phyloP scores from a whole-genome alignment of 2,329 filamentous ascomycete genomes.

The Talaromyces marneffei region DNA sequence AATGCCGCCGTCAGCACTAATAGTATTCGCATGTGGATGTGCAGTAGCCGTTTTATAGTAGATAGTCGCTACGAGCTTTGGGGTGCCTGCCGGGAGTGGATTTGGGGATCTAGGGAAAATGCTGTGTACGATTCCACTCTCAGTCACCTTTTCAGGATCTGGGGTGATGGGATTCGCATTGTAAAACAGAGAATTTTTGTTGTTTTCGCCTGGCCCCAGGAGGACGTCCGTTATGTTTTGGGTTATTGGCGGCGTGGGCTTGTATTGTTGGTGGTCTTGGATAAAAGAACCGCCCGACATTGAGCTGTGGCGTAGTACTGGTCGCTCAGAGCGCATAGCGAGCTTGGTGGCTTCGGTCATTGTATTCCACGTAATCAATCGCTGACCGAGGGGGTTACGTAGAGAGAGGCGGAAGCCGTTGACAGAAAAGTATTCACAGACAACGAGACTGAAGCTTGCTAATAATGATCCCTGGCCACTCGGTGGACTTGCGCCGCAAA shows the following conservation, averaged over 20 bases:
- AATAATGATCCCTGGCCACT: neutral
- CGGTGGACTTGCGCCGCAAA: neutral
- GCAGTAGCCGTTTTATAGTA: conserved; percentile 44
- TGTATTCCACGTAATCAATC: neutral
- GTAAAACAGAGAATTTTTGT: conserved; percentile 20
- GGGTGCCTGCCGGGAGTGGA: conserved; percentile 34
- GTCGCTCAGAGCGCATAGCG: conserved; percentile 32
- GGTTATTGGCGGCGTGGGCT: conserved; percentile 30
- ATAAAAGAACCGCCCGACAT: conserved; percentile 42
- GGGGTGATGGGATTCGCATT: conserved; percentile 34
- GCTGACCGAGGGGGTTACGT: neutral
- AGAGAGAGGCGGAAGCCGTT: neutral
- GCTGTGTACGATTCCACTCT: conserved; percentile 43
- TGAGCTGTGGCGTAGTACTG: conserved; percentile 38
- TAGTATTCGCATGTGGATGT: conserved; percentile 42
- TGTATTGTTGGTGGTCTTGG: conserved; percentile 46
- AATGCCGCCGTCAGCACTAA: conserved; percentile 30
- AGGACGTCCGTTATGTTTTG: conserved; percentile 36
- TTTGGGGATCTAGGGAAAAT: conserved; percentile 41
- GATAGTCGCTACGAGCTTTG: conserved; percentile 44
- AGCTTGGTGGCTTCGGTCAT: conserved; percentile 28
- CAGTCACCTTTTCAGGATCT: conserved; percentile 38
- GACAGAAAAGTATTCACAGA: neutral
- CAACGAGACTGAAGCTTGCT: neutral
- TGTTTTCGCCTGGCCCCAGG: conserved; percentile 23